Evolutionary conservation across 2,329 filamentous ascomycete genomes (phyloP), one percentile per base, ranked within the genome.

Genomic region (Neofusicoccum sp.): DNA sequence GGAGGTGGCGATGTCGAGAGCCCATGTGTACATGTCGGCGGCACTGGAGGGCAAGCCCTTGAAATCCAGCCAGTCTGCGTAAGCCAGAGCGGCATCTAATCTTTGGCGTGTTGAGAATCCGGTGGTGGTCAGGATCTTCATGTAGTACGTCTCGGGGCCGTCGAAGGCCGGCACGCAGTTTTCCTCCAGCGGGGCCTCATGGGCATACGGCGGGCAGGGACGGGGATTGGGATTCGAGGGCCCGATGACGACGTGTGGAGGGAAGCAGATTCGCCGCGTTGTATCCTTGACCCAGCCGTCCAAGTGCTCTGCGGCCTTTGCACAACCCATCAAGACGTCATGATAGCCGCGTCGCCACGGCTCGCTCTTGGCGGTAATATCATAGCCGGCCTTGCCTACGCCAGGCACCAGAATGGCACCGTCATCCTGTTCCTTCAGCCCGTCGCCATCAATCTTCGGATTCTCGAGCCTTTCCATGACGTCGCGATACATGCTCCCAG

Each of bases 311-410:
- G 92, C 88, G 0, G 89, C 87, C 67, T 86, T 86, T 0, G 89
- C 93, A 64, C 87, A 86, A 9, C 89, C 84, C 86, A 97, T 91
- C 50, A 97, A 78, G 3, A 88, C 84, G 71, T 96, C 87, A 71
- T 89, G 93, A 77, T 98, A 98, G 1, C 92, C 93, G 62, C 91
- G 83, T 70, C 89, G 83, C 94, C 93, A 98, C 56, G 89, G 83
- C 76, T 96, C 92, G 66, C 87, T 89, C 80, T 93, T 96, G 6
- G 78, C 83, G 1, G 85, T 85, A 62, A 95, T 80, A 73, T 97
- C 91, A 67, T 86, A 87, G 0, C 87, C 86, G 2, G 82, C 80
- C 60, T 72, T 75, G 22, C 73, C 74, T 14, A 76, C 63, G 1
- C 72, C 74, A 3, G 71, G 72, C 5, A 74, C 71, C 16, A 71